phyloP scores from a whole-genome alignment of 805 yeast species.

The Teunomyces pallodes region DNA sequence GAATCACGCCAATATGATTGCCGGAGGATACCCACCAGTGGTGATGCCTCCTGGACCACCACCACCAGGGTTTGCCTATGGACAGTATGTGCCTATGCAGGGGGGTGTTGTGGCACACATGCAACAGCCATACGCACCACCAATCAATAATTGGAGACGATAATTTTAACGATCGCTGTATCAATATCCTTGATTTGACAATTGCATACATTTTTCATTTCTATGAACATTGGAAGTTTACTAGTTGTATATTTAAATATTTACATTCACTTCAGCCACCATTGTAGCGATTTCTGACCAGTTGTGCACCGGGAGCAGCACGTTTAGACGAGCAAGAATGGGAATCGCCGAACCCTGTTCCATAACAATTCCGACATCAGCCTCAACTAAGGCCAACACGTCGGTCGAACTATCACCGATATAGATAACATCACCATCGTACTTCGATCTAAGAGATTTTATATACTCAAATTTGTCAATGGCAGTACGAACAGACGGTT shows the following conservation, averaged over 20 bases:
- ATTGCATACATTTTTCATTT: constrained; percentile 3
- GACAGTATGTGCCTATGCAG: constrained; percentile 34
- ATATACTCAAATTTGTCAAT: constrained; percentile 43
- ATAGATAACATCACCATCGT: constrained; percentile 33
- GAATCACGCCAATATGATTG: constrained; percentile 18
- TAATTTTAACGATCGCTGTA: constrained; percentile 6
- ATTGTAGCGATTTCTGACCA: not conserved
- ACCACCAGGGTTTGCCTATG: constrained; percentile 39
- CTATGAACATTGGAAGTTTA: not conserved
- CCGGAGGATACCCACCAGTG: constrained; percentile 14
- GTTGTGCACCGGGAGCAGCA: not conserved
- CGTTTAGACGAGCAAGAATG: not conserved
- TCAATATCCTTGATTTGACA: not conserved
- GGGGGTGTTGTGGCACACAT: constrained; percentile 28
- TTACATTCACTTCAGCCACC: not conserved
- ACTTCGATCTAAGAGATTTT: constrained; percentile 6
- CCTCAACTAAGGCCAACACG: constrained; percentile 46
- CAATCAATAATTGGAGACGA: constrained; percentile 26
- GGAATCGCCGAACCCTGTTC: constrained; percentile 7
- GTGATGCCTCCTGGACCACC: constrained; percentile 16
- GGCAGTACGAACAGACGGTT: constrained; percentile 46
- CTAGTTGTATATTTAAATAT: not conserved
- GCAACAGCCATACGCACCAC: constrained; percentile 16
- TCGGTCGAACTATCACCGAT: constrained; percentile 68
- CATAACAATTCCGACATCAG: constrained; percentile 48